These are phyloP conservation scores for Handroanthus guayacan DNA, from an alignment of 257 asterid genomes.

Conservation along the genomic window DNA sequence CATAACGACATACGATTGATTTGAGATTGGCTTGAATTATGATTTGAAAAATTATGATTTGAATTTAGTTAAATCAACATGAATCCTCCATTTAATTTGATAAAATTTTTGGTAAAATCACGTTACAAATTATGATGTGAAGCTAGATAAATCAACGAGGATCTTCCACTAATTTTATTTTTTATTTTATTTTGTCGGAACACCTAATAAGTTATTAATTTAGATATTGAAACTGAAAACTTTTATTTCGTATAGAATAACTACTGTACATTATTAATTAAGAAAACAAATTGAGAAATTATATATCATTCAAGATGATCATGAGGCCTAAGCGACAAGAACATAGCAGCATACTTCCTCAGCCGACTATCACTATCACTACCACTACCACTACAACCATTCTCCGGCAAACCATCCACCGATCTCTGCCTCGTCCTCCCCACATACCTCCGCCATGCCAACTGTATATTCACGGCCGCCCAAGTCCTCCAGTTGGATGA, in stretches of 20 bases:
- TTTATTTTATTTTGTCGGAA: no score
- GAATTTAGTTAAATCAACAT: no score
- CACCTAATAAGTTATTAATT: no score
- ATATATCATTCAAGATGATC: slow-evolving; percentile 64
- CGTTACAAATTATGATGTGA: no score
- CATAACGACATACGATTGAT: no score
- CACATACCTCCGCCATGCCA: slow-evolving; percentile 63
- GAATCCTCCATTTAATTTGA: no score
- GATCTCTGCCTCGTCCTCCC: slow-evolving; percentile 38
- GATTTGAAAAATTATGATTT: no score
- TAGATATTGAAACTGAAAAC: background rate
- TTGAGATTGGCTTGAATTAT: no score
- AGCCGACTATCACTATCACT: slow-evolving; percentile 53
- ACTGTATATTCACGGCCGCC: slow-evolving; percentile 72
- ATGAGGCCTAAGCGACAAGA: slow-evolving; percentile 70
- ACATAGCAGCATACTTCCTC: slow-evolving; percentile 64
- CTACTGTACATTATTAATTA: background rate
- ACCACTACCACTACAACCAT: slow-evolving; percentile 5
- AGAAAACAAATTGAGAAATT: background rate
- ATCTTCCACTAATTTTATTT: no score
- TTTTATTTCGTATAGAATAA: background rate
- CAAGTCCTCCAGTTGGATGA: slow-evolving; percentile 82
- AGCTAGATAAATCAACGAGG: no score
- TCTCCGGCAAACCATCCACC: background rate
- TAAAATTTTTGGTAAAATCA: no score